These are phyloP conservation scores for Willaertia magna DNA, from an alignment of 208 protist genomes.

Conservation along the genomic window DNA sequence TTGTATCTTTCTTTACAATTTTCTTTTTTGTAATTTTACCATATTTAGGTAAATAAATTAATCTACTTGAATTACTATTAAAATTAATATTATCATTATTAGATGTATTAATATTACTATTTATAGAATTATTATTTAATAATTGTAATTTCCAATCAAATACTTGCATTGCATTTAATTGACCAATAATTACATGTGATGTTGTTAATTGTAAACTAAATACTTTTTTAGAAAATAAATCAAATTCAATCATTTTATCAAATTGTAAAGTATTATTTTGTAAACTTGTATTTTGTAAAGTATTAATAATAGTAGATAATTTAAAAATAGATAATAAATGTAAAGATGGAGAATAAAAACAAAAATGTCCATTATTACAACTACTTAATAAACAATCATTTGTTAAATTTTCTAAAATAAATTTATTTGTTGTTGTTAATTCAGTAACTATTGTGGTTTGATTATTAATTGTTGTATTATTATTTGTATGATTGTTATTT, in stretches of 20 bases:
- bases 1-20: no score
- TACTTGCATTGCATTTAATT: not conserved
- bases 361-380: not conserved
- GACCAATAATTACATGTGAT: not conserved
- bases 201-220: not conserved
- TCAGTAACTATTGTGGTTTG: no score
- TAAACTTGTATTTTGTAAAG: not conserved
- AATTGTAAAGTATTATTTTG: not conserved
- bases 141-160: not conserved
- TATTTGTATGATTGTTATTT: no score
- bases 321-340: not conserved
- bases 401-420: no score
- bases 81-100: not conserved
- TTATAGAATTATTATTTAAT: not conserved
- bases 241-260: not conserved
- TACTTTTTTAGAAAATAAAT: not conserved
- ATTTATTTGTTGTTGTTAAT: no score
- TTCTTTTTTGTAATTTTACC: not conserved
- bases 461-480: no score
- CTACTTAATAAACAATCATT: not conserved
- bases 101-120: no score
- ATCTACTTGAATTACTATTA: not conserved
- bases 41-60: not conserved
- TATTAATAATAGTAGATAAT: not conserved
- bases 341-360: not conserved